phyloP scores from a whole-genome alignment of 2,329 filamentous ascomycete species.

The Boeremia lycopersici region DNA sequence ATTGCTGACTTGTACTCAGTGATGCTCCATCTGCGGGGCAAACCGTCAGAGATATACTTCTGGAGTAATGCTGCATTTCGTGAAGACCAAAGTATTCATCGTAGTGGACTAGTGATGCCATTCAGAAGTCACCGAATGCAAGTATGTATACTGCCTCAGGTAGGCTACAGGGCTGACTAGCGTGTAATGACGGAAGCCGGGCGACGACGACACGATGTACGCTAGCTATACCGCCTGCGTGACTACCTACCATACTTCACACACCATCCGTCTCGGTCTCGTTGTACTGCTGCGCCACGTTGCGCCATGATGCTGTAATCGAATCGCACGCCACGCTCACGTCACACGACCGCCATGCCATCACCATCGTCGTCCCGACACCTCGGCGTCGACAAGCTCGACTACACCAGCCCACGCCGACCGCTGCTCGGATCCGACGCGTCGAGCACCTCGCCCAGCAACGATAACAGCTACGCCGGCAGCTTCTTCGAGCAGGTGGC shows the following conservation, averaged over 20 bases:
- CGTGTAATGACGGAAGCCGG: no score
- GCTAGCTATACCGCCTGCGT: no score
- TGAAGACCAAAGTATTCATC: background rate
- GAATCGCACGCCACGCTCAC: background rate
- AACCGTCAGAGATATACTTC: no score
- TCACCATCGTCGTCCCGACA: constrained; percentile 38
- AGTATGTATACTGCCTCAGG: no score
- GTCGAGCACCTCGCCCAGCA: constrained; percentile 44
- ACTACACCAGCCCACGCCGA: constrained; percentile 51
- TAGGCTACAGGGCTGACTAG: no score
- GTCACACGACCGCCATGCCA: constrained; percentile 20
- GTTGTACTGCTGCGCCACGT: no score
- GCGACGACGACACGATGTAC: no score
- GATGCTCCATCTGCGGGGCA: background rate
- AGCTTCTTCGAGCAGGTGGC: constrained; percentile 66
- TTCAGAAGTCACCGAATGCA: no score
- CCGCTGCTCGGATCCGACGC: constrained; percentile 49
- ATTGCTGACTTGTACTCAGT: background rate
- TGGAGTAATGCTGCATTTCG: background rate
- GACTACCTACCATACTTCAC: no score
- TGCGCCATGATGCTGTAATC: no score
- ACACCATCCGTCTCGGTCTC: no score
- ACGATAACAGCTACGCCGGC: constrained; percentile 55
- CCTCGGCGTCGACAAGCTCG: constrained; percentile 56
- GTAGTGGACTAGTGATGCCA: no score